Evolutionary conservation across 345 rosid genomes (phyloP).

Genomic region (Camelina laxa): DNA sequence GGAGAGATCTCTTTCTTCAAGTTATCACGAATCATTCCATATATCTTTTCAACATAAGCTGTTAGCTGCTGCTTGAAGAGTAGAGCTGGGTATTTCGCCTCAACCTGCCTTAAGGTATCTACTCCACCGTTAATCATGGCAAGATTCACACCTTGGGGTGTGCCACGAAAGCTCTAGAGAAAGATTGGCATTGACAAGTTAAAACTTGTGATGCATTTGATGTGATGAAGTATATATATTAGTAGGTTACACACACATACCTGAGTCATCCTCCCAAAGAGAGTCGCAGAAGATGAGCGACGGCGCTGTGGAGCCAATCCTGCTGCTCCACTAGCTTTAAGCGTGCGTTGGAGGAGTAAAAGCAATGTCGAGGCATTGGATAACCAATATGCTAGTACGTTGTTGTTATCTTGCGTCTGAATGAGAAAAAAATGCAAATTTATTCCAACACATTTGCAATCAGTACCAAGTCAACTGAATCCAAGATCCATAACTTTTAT

Average conservation of each 20-base stretch:
- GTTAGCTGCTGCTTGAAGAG: constrained; percentile 96
- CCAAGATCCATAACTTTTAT: neutral
- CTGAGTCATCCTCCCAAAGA: constrained; percentile 96
- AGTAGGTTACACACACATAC: constrained; percentile 35
- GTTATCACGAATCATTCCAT: constrained; percentile 95
- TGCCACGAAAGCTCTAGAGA: constrained; percentile 81
- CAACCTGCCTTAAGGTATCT: constrained; percentile 81
- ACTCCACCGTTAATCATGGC: constrained; percentile 73
- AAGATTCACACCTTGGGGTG: constrained; percentile 86
- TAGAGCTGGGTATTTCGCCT: constrained; percentile 95
- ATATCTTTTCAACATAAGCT: constrained; percentile 92
- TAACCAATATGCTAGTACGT: constrained; percentile 82
- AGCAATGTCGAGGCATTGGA: constrained; percentile 91
- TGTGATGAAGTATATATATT: neutral
- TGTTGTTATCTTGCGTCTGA: constrained; percentile 84
- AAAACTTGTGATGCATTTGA: neutral
- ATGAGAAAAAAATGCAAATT: neutral
- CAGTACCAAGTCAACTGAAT: neutral
- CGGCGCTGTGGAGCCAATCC: constrained; percentile 96
- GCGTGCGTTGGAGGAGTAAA: constrained; percentile 81
- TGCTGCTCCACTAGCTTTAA: constrained; percentile 94
- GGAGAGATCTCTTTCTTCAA: constrained; percentile 96
- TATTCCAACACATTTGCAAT: neutral
- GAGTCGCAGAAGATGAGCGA: constrained; percentile 84
- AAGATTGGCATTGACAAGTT: neutral